Conservation (phyloP, 2,329 filamentous ascomycete species). For the Aspergillus fructus region DNA sequence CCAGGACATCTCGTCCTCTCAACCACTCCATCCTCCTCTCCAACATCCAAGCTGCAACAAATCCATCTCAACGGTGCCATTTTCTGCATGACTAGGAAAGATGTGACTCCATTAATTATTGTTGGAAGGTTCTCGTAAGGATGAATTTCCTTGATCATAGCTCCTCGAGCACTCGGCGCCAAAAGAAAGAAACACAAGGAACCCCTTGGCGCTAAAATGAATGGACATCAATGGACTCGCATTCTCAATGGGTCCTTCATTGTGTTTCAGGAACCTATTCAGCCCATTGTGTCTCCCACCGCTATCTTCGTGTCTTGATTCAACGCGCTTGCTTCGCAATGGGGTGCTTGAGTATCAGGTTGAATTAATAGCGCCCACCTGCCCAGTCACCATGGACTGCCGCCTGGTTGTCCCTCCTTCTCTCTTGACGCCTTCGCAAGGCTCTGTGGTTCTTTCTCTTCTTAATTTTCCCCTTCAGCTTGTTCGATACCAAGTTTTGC, state of each 20-base stretch:
- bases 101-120: not conserved
- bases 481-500: conserved; percentile 24
- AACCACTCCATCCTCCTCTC: conserved; percentile 5
- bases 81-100: not conserved
- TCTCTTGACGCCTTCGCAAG: conserved; percentile 26
- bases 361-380: conserved; percentile 13
- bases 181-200: conserved; percentile 4
- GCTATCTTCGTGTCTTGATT: conserved; percentile 13
- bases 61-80: not conserved
- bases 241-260: conserved; percentile 13
- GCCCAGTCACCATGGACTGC: not conserved
- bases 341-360: not conserved
- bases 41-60: not conserved
- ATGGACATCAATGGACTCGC: conserved; percentile 20
- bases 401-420: conserved; percentile 20
- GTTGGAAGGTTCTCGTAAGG: not conserved
- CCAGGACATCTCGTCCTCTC: not conserved
- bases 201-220: conserved; percentile 7
- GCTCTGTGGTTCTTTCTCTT: conserved; percentile 26
- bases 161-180: not conserved
- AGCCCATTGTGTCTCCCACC: conserved; percentile 20
- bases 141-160: not conserved
- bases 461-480: conserved; percentile 20
- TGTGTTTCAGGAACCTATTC: conserved; percentile 20
- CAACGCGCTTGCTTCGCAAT: conserved; percentile 4